Evolutionary conservation across 2,329 filamentous ascomycete species (phyloP).

Genomic region (Paraphoma sp.): DNA sequence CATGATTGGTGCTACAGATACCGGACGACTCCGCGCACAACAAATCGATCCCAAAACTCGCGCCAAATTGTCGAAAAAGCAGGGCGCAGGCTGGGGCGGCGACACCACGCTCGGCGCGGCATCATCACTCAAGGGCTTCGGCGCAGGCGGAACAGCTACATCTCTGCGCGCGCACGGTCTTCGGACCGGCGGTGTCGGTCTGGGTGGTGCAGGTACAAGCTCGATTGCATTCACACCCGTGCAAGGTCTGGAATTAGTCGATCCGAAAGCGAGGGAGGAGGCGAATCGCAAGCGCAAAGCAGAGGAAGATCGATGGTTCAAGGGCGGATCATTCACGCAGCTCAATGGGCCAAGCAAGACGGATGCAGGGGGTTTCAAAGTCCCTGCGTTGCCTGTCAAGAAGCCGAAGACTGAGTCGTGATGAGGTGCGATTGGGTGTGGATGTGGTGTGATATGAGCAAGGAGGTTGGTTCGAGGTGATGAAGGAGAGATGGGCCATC

Average conservation of each 20-base stretch:
- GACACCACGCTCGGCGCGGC: slow-evolving; percentile 58
- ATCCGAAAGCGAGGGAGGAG: slow-evolving; percentile 89
- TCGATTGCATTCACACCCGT: slow-evolving; percentile 94
- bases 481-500: neutral
- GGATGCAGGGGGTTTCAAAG: slow-evolving; percentile 76
- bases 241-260: slow-evolving; percentile 92
- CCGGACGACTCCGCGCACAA: slow-evolving; percentile 84
- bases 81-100: slow-evolving; percentile 86
- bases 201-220: slow-evolving; percentile 71
- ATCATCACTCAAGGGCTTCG: slow-evolving; percentile 82
- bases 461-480: neutral
- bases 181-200: slow-evolving; percentile 80
- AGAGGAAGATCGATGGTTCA: slow-evolving; percentile 96
- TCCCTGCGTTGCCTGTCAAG: slow-evolving; percentile 79
- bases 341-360: slow-evolving; percentile 62
- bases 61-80: slow-evolving; percentile 92
- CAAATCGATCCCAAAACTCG: slow-evolving; percentile 93
- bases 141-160: slow-evolving; percentile 68
- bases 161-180: slow-evolving; percentile 81
- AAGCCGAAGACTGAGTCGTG: slow-evolving; percentile 52
- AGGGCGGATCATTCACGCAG: slow-evolving; percentile 95
- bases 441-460: neutral
- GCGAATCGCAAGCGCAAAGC: slow-evolving; percentile 89
- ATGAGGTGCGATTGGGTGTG: neutral
- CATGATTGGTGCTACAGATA: slow-evolving; percentile 90